Evolutionary conservation across 108 stramenopile species (phyloP), one percentile per base, ranked within the genome.

Genomic region (Nitzschia sp.): DNA sequence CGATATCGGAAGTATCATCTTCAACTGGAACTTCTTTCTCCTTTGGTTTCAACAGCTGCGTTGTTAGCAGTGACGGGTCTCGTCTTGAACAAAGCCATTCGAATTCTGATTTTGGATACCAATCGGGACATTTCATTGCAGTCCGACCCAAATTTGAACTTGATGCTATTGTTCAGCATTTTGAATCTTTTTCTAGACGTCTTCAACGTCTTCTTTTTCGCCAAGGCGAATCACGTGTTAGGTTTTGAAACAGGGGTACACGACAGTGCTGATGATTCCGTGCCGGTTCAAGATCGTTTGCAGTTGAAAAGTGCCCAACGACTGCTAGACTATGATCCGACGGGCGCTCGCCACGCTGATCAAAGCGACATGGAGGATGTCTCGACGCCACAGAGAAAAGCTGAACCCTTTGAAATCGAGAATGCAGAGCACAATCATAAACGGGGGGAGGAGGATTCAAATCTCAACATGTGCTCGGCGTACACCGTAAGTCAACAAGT

Each of bases 381-480:
- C 47, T 48, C 82, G 88, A 88, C 66, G 6, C 56, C 22, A 77
- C 23, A 52, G 59, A 15, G 35, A 9, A 38, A 16, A 16, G 38
- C 38, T 4, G 59, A 60, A 22, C 59, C 29, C 5, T 22, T 60
- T 2, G 59, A 60, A 38, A 60, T 23, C 8, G 30, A 57, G 29
- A 25, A 57, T 16, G 31, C 5, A 57, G 27, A 3, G 31, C 27
- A 57, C 2, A n/a, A 57, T 5, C 31, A 29, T 4, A n/a, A n/a
- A n/a, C n/a, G n/a, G n/a, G n/a, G n/a, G n/a, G 22, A 41, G 6
- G 59, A 60, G 16, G 22, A 34, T 15, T 9, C 59, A 9, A 35
- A 25, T 35, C 46, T 92, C 59, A 92, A 92, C 67, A 92, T 92
- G 91, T 92, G 88, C 53, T 85, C 84, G 17, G 91, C 91, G 8